phyloP scores from a whole-genome alignment of 1,139 yeast genomes.

The Kodamaea suecica region DNA sequence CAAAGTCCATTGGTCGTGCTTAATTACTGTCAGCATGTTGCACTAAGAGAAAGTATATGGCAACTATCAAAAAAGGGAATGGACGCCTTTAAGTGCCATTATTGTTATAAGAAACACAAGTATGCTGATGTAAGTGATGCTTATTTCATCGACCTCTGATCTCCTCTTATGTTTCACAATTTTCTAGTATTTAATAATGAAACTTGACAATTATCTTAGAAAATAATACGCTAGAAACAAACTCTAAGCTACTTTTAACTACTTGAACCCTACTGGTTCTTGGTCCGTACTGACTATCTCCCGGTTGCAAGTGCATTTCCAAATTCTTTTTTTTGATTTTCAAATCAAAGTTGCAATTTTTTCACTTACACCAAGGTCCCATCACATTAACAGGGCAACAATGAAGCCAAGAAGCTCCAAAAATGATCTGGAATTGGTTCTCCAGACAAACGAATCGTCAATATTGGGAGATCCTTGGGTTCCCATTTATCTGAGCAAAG shows the following conservation, averaged over 20 bases:
- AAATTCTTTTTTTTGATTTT: too few relatives aligned
- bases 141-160: constrained; percentile 42
- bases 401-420: constrained; percentile 8
- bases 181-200: too few relatives aligned
- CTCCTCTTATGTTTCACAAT: too few relatives aligned
- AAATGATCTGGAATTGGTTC: constrained; percentile 3
- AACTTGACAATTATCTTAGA: not conserved
- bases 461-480: constrained; percentile 67
- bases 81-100: constrained; percentile 46
- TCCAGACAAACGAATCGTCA: constrained; percentile 25
- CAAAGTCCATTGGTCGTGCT: constrained; percentile 44
- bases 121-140: constrained; percentile 43
- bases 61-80: constrained; percentile 41
- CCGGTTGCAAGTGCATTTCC: too few relatives aligned
- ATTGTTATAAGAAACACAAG: constrained; percentile 48
- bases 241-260: too few relatives aligned
- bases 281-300: too few relatives aligned
- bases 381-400: too few relatives aligned
- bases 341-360: too few relatives aligned
- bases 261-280: too few relatives aligned
- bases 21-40: constrained; percentile 44
- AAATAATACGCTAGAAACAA: not conserved
- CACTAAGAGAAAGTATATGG: constrained; percentile 45
- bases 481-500: constrained; percentile 47
- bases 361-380: too few relatives aligned